phyloP scores from a whole-genome alignment of 75 land plant genomes.

The Pseudotsuga menziesii region DNA sequence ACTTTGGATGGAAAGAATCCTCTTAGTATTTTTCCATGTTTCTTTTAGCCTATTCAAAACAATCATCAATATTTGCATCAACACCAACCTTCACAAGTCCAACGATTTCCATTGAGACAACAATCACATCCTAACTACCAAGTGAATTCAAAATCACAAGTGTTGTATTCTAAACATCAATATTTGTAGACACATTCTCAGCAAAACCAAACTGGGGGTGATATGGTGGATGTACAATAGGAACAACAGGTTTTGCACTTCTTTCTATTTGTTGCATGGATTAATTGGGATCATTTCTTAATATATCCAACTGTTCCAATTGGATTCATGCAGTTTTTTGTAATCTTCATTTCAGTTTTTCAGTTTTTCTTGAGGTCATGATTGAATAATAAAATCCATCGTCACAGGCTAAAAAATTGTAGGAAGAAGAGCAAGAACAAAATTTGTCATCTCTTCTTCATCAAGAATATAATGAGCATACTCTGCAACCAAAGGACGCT shows the following conservation, averaged over 20 bases:
- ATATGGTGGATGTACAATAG: slow-evolving; percentile 13
- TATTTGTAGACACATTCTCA: slow-evolving; percentile 4
- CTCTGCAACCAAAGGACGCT: slow-evolving; percentile 15
- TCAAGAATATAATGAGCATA: slow-evolving; percentile 13
- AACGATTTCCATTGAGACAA: slow-evolving; percentile 2
- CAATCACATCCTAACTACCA: slow-evolving; percentile 9
- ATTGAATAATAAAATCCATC: not conserved
- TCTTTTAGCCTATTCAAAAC: slow-evolving; percentile 8
- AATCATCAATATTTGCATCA: slow-evolving; percentile 7
- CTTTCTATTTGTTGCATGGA: not conserved
- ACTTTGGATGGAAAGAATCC: not conserved
- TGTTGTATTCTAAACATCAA: slow-evolving; percentile 8
- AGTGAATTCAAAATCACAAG: slow-evolving; percentile 10
- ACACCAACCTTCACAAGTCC: slow-evolving; percentile 7
- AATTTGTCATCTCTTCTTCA: slow-evolving; percentile 11
- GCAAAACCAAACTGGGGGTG: not conserved
- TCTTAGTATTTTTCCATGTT: not conserved
- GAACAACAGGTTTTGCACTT: slow-evolving; percentile 15
- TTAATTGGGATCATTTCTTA: not conserved
- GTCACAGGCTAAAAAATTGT: slow-evolving; percentile 8
- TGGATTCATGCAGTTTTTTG: not conserved
- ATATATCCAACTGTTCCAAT: not conserved
- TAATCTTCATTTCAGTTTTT: not conserved
- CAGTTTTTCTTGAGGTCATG: not conserved
- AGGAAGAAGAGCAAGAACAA: slow-evolving; percentile 17